phyloP scores from a whole-genome alignment of 1,139 yeast species.

The Suhomyces kunorum region DNA sequence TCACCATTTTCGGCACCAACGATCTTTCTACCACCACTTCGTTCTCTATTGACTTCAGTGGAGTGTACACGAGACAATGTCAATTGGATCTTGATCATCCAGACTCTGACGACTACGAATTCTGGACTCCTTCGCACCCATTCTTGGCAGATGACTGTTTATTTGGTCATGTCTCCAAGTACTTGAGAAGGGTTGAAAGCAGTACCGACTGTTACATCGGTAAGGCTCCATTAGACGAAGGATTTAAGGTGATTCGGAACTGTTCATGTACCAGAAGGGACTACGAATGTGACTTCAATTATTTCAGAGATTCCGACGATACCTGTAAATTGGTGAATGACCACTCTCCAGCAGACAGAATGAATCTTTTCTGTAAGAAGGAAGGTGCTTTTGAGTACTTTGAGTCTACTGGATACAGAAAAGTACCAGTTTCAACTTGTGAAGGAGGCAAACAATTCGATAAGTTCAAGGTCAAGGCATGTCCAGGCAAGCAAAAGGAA shows the following conservation, averaged over 20 bases:
- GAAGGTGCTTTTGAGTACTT: slow-evolving; percentile 65
- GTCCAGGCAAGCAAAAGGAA: slow-evolving; percentile 84
- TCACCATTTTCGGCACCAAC: slow-evolving; percentile 37
- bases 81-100: slow-evolving; percentile 60
- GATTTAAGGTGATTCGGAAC: slow-evolving; percentile 58
- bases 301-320: slow-evolving; percentile 68
- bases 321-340: slow-evolving; percentile 85
- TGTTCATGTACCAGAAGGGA: slow-evolving; percentile 88
- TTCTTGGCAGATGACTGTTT: slow-evolving; percentile 62
- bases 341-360: slow-evolving; percentile 61
- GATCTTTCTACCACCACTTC: slow-evolving; percentile 29
- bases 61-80: slow-evolving; percentile 70
- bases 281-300: slow-evolving; percentile 93
- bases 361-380: slow-evolving; percentile 58
- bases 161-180: slow-evolving; percentile 84
- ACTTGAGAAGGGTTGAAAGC: slow-evolving; percentile 67
- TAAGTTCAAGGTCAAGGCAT: slow-evolving; percentile 63
- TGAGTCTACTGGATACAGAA: slow-evolving; percentile 80
- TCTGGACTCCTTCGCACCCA: slow-evolving; percentile 80
- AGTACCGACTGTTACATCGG: slow-evolving; percentile 79
- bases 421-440: slow-evolving; percentile 73
- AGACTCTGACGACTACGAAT: slow-evolving; percentile 72
- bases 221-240: slow-evolving; percentile 65
- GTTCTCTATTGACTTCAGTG: slow-evolving; percentile 68
- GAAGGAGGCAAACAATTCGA: slow-evolving; percentile 71